phyloP scores from a whole-genome alignment of 2,329 filamentous ascomycete species.

The Hypoxylon sp. region DNA sequence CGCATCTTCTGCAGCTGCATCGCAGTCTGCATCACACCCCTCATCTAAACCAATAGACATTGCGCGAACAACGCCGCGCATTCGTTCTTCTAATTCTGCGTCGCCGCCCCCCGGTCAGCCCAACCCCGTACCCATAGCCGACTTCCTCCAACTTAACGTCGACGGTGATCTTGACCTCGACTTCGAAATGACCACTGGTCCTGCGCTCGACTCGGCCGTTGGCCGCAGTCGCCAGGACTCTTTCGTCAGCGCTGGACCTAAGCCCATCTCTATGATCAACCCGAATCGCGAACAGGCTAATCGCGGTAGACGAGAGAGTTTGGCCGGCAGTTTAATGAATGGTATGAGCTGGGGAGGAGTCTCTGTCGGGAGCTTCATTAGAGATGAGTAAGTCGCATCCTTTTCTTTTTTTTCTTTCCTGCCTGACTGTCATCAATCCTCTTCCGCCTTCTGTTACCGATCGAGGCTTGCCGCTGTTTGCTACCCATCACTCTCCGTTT shows the following conservation, averaged over 20 bases:
- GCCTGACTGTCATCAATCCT: slow-evolving; percentile 20
- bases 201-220: slow-evolving; percentile 71
- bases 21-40: slow-evolving; percentile 32
- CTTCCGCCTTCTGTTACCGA: slow-evolving; percentile 14
- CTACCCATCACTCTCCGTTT: slow-evolving; percentile 36
- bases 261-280: slow-evolving; percentile 77
- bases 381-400: slow-evolving; percentile 87
- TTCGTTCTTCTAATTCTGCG: slow-evolving; percentile 46
- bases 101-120: slow-evolving; percentile 40
- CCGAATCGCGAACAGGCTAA: slow-evolving; percentile 72
- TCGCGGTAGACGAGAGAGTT: slow-evolving; percentile 72
- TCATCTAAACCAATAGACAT: slow-evolving; percentile 58
- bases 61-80: slow-evolving; percentile 45
- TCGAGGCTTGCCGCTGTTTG: slow-evolving; percentile 20
- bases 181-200: slow-evolving; percentile 71
- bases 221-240: slow-evolving; percentile 74
- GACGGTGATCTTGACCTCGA: slow-evolving; percentile 52
- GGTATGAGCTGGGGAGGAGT: slow-evolving; percentile 98
- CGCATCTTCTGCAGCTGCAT: slow-evolving; percentile 36
- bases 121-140: slow-evolving; percentile 17
- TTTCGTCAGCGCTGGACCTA: slow-evolving; percentile 75
- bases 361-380: slow-evolving; percentile 96
- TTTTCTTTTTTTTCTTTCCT: slow-evolving; percentile 46
- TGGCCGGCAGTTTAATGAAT: slow-evolving; percentile 77
- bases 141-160: slow-evolving; percentile 40